Evolutionary conservation across 257 asterid species (phyloP).

Genomic region (Paraleonurus japonicus): DNA sequence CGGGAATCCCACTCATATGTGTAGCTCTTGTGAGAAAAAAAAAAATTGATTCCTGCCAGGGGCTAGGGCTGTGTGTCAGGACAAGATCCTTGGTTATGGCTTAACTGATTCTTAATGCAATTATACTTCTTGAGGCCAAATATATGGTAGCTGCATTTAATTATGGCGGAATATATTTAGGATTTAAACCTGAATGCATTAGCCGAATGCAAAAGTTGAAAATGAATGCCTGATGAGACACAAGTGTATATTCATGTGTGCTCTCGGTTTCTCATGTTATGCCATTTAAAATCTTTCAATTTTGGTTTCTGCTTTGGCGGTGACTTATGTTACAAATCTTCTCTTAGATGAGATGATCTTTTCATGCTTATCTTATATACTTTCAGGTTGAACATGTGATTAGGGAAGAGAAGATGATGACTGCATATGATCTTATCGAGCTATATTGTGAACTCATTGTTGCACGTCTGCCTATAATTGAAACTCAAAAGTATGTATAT

Average conservation of each 20-base stretch:
- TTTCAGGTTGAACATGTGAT: slow-evolving; percentile 87
- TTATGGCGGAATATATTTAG: neutral
- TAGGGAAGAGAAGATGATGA: slow-evolving; percentile 89
- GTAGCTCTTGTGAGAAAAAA: neutral
- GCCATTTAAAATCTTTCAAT: neutral
- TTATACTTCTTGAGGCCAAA: neutral
- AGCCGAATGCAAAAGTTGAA: slow-evolving; percentile 6
- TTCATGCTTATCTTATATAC: slow-evolving; percentile 16
- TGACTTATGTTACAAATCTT: neutral
- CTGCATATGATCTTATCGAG: slow-evolving; percentile 78
- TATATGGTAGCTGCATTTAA: neutral
- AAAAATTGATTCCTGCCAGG: neutral
- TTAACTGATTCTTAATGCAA: neutral
- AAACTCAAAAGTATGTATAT: slow-evolving; percentile 69
- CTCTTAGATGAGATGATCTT: slow-evolving; percentile 7
- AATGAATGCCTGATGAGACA: slow-evolving; percentile 8
- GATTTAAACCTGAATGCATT: neutral
- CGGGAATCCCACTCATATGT: neutral
- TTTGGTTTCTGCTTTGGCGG: neutral
- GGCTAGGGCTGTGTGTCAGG: neutral
- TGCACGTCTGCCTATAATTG: slow-evolving; percentile 75
- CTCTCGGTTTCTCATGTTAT: neutral
- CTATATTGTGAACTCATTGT: slow-evolving; percentile 77
- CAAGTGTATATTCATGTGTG: neutral
- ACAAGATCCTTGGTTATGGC: neutral